Evolutionary conservation across 768 basidiomycete genomes (phyloP), one percentile per base, ranked within the genome.

Genomic region (Suillus fuscotomentosus): DNA sequence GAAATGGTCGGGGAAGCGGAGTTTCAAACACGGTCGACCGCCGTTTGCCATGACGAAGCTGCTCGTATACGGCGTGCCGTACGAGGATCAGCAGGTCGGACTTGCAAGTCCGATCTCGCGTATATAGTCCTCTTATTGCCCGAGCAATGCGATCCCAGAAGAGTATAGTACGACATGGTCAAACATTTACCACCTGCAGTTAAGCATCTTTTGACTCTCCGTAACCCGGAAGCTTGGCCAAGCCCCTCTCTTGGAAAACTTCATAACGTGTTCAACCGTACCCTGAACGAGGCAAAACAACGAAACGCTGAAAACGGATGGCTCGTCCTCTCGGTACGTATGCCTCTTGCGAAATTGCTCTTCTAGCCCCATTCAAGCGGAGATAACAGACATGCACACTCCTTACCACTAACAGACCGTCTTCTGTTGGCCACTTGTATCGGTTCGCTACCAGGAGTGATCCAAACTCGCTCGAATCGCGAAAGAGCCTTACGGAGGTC

Each of bases 371-470:
- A 70, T 63, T 70, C 66, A 75, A 68, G 43, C 71, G 72, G 69
- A 73, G 69, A 71, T 73, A 76, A 65, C 74, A 94, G 88, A 93
- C 92, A 61, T 94, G 92, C 72, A 88, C 93, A 51, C 81, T 96
- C 61, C 81, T 95, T 71, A 91, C 93, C 64, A 83, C 84, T 59
- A 96, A 96, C 77, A 85, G 88, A 63, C 94, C 95, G 22, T 84
- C 88, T 47, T 84, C 91, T 45, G 78, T 96, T 43, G 91, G 89
- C 20, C 86, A 92, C 71, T 78, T 97, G 68, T 97, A 94, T 75
- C 88, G 86, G 53, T 95, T 91, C 77, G 86, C 86, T 59, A 87
- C 89, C 14, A 81, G 86, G 65, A 76, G 78, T 63, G 77, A 78
- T 66, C 76, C 79, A 61, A 72, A 75, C 63, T 75, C 78, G 67